phyloP scores from a whole-genome alignment of 176 grass and related monocot species.

The Triticum urartu region DNA sequence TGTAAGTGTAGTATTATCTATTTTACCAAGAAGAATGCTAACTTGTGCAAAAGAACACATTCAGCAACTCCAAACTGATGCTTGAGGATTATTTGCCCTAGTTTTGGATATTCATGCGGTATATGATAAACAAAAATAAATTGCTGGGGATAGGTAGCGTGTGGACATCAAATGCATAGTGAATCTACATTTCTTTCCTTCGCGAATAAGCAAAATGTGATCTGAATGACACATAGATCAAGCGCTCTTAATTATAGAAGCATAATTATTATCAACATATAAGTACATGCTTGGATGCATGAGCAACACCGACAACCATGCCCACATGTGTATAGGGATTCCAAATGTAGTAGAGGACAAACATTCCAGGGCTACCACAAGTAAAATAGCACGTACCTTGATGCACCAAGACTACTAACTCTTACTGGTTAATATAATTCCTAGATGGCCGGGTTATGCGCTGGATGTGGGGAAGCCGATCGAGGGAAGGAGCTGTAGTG shows the following conservation, averaged over 20 bases:
- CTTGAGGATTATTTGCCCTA: background rate
- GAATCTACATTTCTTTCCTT: background rate
- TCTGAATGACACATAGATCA: background rate
- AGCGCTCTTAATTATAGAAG: background rate
- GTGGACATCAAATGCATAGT: background rate
- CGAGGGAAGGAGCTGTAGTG: background rate
- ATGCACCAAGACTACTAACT: conserved; percentile 2
- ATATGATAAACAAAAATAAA: background rate
- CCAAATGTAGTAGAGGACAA: conserved; percentile 48
- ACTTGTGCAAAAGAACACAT: too few relatives aligned
- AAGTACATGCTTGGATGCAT: background rate
- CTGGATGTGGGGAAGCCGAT: background rate
- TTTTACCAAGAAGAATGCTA: too few relatives aligned
- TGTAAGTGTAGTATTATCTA: too few relatives aligned
- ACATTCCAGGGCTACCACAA: conserved; percentile 23
- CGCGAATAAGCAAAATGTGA: background rate
- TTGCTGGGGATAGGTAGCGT: background rate
- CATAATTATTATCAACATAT: background rate
- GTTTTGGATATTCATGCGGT: background rate
- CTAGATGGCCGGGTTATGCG: background rate
- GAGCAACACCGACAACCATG: background rate
- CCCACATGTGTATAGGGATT: conserved; percentile 34
- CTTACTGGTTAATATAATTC: background rate
- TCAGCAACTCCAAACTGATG: too few relatives aligned
- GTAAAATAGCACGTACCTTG: conserved; percentile 7